Base-by-base conservation (phyloP, 2,329 filamentous ascomycete genomes). In the Tolypocladium ophioglossoides region DNA sequence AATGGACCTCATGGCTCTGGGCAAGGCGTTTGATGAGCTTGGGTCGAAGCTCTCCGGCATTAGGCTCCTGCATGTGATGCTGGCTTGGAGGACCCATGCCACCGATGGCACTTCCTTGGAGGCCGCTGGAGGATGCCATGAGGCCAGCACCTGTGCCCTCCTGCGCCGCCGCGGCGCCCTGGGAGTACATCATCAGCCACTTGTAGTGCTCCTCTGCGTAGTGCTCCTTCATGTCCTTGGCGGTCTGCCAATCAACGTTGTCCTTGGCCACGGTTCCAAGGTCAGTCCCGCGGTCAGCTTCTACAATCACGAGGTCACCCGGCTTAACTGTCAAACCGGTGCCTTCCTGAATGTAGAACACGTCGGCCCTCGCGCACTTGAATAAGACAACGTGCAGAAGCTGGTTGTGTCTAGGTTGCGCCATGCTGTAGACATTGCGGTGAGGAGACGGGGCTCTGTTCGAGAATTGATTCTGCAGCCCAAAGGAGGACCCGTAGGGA, bases 181-280 rank as follows among this genome's bases (percentile, higher is more conserved):
- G 86, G 1, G 91, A 96, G 70, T 96, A 99, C 88, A 97, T 94
- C 87, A 97, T 96, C 52, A 99, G 79, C 89, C 92, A 97, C 65
- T 91, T 91, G 73, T 96, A 96, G 68, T 99, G 94, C 67, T 97
- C 91, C 67, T 96, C 90, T 2, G 88, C 88, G 61, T 92, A 95
- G 62, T 94, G 86, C 62, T 95, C 89, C 69, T 96, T 96, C 60
- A 91, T 74, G 50, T 94, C 87, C 64, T 94, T 91, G 10, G 94
- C 94, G 52, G 86, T 83, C 60, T 91, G 86, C 79, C 91, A 91
- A 58, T 90, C 88, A 40, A 97, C 84, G 62, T 95, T 91, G 58
- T 91, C 88, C 61, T 88, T 84, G 52, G 89, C 87, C 32, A 99
- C 92, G 30, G 92, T 96, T 47, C 94, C 95, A 38, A 99, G 80